Base-by-base conservation (phyloP, 495 filamentous ascomycete species). In the Penicillium nucicola region DNA sequence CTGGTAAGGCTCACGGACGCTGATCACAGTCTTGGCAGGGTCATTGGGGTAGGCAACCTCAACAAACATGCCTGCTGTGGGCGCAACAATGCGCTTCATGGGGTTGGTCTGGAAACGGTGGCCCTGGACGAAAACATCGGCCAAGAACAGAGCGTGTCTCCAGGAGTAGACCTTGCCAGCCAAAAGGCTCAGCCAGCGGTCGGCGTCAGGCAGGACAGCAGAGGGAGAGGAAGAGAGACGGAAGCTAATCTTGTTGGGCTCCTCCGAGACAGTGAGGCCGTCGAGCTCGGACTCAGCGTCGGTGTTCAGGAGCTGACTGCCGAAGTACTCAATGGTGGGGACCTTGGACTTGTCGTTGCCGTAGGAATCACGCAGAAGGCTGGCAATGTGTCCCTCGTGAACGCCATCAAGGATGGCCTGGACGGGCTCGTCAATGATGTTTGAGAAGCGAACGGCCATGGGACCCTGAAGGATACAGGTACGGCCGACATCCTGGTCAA, bases 81-180 rank as follows among this genome's bases (percentile, higher is more conserved):
- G 93, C 11, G 88, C 84, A 50, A 97, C 92, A 40, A 97, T 87
- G 17, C 90, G 83, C 64, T 84, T 89, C 78, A 96, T 87, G 1
- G 93, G 93, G 68, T 98, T 97, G 28, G 89, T 93, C 73, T 97
- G 90, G 72, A 95, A 97, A 59, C 93, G 90, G 61, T 96, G 85
- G 12, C 90, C 93, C 70, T 99, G 93, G 17, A 97, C 88, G 47
- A 95, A 87, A 36, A 96, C 86, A 53, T 97, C 90, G 13, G 92
- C 85, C n/a, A 86, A 86, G 69, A 99, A 95, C n/a, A 99, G 79
- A n/a, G 93, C 95, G 65, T 93, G 89, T 47, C 90, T 81, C 93
- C 93, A 99, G 28, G 89, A 95, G 60, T 87, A 87, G 31, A 72
- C 77, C 13, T 80, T 77, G 12, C 95, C 95, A n/a, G 92, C 92